Evolutionary conservation across 495 filamentous ascomycete genomes (phyloP).

Genomic region (Penicillium coprophilum): DNA sequence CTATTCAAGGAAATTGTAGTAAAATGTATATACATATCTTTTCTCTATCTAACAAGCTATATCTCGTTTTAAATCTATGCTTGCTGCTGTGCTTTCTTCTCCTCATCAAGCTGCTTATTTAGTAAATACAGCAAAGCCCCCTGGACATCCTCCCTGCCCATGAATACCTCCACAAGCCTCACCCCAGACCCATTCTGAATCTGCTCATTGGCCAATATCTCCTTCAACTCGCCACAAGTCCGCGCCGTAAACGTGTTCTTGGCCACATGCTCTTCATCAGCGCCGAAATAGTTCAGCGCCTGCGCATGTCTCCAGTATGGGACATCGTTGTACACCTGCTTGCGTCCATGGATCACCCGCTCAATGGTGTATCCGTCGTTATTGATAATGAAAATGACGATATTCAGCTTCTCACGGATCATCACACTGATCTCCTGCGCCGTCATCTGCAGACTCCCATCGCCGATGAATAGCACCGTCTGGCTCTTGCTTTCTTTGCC

Average conservation of each 20-base stretch:
- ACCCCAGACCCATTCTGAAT: constrained; percentile 41
- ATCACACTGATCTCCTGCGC: constrained; percentile 78
- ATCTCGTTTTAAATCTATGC: neutral
- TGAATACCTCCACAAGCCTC: constrained; percentile 45
- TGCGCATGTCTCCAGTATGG: constrained; percentile 60
- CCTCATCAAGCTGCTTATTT: constrained; percentile 29
- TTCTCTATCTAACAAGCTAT: neutral
- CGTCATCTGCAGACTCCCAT: constrained; percentile 77
- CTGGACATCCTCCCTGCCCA: constrained; percentile 47
- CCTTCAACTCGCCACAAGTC: constrained; percentile 40
- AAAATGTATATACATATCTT: neutral
- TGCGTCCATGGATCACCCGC: constrained; percentile 69
- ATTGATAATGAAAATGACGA: constrained; percentile 73
- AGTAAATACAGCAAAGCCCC: constrained; percentile 30
- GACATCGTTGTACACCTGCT: constrained; percentile 76
- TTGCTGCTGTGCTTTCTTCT: constrained; percentile 12
- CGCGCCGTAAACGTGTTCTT: constrained; percentile 29
- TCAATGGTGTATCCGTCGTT: constrained; percentile 79
- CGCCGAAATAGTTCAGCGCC: constrained; percentile 46
- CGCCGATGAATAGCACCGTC: constrained; percentile 73
- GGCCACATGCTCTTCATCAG: constrained; percentile 27
- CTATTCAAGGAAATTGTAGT: neutral
- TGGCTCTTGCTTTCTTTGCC: constrained; percentile 25
- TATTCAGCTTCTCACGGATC: constrained; percentile 63
- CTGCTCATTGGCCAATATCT: constrained; percentile 32